A percentile compares a stretch with the other conserved stretches of the same genome.
Conservation (phyloP, 192 early-diverging fungal species). For the Entomortierella lignicola region DNA sequence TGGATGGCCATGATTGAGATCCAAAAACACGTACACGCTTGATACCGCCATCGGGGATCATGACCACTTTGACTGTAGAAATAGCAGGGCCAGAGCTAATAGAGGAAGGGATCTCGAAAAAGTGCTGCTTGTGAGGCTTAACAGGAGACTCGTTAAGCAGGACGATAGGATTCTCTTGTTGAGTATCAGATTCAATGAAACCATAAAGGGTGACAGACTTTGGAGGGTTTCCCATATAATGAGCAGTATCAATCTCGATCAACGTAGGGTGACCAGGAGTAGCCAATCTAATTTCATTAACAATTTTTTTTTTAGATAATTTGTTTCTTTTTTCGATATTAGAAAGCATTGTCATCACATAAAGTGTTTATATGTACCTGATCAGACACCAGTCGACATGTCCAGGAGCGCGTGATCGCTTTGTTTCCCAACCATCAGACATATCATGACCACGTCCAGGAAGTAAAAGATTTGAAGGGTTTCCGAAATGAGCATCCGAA, state of each 20-base stretch:
- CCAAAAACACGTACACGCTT: conserved; percentile 88
- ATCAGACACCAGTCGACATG: conserved; percentile 74
- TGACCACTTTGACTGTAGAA: conserved; percentile 63
- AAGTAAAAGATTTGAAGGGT: conserved; percentile 80
- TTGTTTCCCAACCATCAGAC: conserved; percentile 95
- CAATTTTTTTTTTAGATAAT: too few relatives aligned
- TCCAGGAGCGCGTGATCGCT: conserved; percentile 77
- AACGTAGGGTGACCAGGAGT: conserved; percentile 72
- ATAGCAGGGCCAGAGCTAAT: conserved; percentile 53
- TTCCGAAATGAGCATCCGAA: conserved; percentile 88
- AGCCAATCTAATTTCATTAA: conserved; percentile 76
- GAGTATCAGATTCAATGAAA: conserved; percentile 15
- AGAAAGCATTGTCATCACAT: too few relatives aligned
- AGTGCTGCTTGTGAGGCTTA: conserved; percentile 75
- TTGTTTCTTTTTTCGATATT: too few relatives aligned
- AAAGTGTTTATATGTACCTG: conserved; percentile 20
- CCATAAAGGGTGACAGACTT: conserved; percentile 77
- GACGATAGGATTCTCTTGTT: conserved; percentile 23
- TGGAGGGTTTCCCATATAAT: conserved; percentile 93
- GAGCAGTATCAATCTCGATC: conserved; percentile 86
- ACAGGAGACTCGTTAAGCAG: conserved; percentile 28
- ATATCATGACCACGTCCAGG: conserved; percentile 82
- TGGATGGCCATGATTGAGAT: conserved; percentile 50
- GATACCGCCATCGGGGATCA: conserved; percentile 84
- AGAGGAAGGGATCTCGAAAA: conserved; percentile 65